Conservation (phyloP, 2,329 filamentous ascomycete genomes). For the Cladosporium sp. region DNA sequence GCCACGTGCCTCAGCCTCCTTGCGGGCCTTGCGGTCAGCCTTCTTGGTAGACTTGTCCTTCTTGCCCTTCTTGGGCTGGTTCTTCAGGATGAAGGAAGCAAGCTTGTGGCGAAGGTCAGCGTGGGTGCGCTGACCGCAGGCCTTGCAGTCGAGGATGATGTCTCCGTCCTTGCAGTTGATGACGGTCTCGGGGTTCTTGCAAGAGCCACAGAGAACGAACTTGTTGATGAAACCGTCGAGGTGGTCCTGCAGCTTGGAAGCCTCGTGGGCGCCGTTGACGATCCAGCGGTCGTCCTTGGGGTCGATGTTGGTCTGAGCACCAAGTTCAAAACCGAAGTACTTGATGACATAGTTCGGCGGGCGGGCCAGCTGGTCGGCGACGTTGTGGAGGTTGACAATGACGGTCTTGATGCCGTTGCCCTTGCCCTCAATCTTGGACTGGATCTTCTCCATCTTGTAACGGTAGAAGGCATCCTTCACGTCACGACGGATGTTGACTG, state of each 20-base stretch:
- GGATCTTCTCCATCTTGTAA: constrained; percentile 99
- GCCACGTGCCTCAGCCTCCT: constrained; percentile 56
- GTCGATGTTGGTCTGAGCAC: constrained; percentile 97
- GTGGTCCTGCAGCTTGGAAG: constrained; percentile 93
- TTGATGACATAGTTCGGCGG: constrained; percentile 97
- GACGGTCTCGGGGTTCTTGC: constrained; percentile 99
- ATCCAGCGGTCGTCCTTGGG: constrained; percentile 99
- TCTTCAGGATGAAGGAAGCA: constrained; percentile 96
- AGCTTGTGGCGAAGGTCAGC: constrained; percentile 94
- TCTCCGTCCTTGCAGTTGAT: constrained; percentile 89
- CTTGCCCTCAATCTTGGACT: constrained; percentile 99
- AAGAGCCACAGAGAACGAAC: constrained; percentile 99
- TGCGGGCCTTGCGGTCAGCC: constrained; percentile 78
- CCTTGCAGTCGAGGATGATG: constrained; percentile 97
- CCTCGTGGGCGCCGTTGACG: constrained; percentile 97
- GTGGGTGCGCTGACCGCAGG: constrained; percentile 87
- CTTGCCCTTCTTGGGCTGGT: constrained; percentile 87
- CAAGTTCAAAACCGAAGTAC: constrained; percentile 98
- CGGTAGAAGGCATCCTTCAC: constrained; percentile 98
- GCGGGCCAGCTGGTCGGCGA: constrained; percentile 86
- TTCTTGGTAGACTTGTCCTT: constrained; percentile 97
- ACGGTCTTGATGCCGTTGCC: constrained; percentile 99
- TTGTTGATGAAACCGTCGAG: constrained; percentile 98
- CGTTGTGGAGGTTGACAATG: constrained; percentile 92
- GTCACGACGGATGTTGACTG: constrained; percentile 96